phyloP scores from a whole-genome alignment of 1,284 basidiomycete genomes.

The Austroboletus niveus region DNA sequence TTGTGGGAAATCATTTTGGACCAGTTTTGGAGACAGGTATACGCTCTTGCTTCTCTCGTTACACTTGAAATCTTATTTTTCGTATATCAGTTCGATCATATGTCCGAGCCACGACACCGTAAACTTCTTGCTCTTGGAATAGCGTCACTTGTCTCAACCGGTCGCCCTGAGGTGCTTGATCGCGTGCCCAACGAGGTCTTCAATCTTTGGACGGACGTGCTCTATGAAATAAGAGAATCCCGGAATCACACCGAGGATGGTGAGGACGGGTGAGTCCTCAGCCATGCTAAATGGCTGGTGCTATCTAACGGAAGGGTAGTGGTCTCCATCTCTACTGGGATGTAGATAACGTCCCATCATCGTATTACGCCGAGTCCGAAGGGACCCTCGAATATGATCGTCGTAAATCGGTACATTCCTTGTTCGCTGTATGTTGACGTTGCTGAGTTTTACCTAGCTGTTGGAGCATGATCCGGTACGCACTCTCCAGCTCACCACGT shows the following conservation, averaged over 20 bases:
- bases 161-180: conserved; percentile 64
- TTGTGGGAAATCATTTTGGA: conserved; percentile 68
- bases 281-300: background rate
- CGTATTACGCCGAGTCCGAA: conserved; percentile 58
- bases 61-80: background rate
- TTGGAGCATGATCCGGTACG: conserved; percentile 70
- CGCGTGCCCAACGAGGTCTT: conserved; percentile 74
- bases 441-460: conserved; percentile 41
- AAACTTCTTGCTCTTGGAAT: conserved; percentile 76
- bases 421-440: conserved; percentile 1
- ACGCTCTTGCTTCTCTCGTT: conserved; percentile 11
- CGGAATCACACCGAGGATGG: conserved; percentile 39
- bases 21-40: conserved; percentile 77
- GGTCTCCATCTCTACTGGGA: conserved; percentile 66
- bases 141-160: conserved; percentile 68
- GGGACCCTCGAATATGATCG: conserved; percentile 69
- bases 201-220: conserved; percentile 89
- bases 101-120: conserved; percentile 73
- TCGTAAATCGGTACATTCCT: conserved; percentile 55
- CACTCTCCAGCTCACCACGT: conserved; percentile 56
- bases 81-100: conserved; percentile 71
- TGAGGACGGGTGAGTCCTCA: conserved; percentile 32
- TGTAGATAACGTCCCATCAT: conserved; percentile 48
- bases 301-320: conserved; percentile 12
- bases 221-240: conserved; percentile 82